A percentile compares a stretch with the other conserved stretches of the same genome.
Evolutionary conservation across 768 basidiomycete species (phyloP).

Genomic region (Auricularia sp.): DNA sequence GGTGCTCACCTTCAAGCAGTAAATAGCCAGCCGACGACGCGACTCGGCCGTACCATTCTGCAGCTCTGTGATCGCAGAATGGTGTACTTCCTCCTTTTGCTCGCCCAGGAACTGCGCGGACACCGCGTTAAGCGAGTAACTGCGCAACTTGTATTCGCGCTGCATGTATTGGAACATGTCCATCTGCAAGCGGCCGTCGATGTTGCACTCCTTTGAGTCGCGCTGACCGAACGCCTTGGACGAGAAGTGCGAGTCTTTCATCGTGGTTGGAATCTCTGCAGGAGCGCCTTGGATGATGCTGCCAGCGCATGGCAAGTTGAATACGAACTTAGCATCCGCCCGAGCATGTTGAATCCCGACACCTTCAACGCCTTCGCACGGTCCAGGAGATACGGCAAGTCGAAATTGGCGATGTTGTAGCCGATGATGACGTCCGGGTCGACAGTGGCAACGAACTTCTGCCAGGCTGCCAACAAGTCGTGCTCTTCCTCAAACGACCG

Average conservation of each 20-base stretch:
- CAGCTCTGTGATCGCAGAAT: conserved; percentile 95
- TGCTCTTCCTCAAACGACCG: conserved; percentile 69
- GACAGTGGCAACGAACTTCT: conserved; percentile 77
- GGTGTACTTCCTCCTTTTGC: conserved; percentile 98
- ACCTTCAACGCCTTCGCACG: conserved; percentile 76
- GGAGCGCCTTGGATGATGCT: conserved; percentile 1
- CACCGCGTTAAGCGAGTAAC: conserved; percentile 95
- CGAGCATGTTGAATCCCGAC: conserved; percentile 59
- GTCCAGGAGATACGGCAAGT: conserved; percentile 93
- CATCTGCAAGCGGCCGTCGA: conserved; percentile 90
- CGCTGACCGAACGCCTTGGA: conserved; percentile 96
- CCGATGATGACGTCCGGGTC: conserved; percentile 96
- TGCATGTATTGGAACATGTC: conserved; percentile 98
- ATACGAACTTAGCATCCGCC: conserved; percentile 54
- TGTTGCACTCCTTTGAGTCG: conserved; percentile 85
- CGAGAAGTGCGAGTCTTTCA: conserved; percentile 93
- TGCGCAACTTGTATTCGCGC: conserved; percentile 92
- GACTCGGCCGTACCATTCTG: conserved; percentile 96
- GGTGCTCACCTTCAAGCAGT: conserved; percentile 64
- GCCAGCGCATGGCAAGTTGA: neutral
- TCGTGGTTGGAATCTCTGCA: conserved; percentile 63
- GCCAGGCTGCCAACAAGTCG: conserved; percentile 73
- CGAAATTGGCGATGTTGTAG: conserved; percentile 90
- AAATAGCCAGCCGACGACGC: conserved; percentile 84
- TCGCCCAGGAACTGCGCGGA: conserved; percentile 97